These are phyloP conservation scores for Exophiala xenobiotica DNA, from an alignment of 2,329 filamentous ascomycete species.

Conservation along the genomic window DNA sequence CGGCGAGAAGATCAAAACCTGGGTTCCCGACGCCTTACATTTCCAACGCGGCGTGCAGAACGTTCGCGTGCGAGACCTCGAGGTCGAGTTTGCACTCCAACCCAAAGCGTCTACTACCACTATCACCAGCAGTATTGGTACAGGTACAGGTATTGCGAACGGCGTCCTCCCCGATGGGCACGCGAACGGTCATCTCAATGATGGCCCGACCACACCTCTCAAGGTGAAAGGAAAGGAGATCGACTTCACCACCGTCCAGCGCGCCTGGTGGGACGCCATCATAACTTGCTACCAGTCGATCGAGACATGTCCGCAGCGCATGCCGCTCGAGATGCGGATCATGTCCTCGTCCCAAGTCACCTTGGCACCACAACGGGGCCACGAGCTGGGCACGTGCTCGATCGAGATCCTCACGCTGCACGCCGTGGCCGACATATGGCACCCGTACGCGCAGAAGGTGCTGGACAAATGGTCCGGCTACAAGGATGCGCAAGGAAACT, in stretches of 20 bases:
- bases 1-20: constrained; percentile 39
- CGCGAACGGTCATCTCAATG: not conserved
- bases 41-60: constrained; percentile 51
- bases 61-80: constrained; percentile 47
- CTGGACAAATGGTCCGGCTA: constrained; percentile 25
- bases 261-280: constrained; percentile 54
- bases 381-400: constrained; percentile 20
- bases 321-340: constrained; percentile 28
- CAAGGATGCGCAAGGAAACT: constrained; percentile 7
- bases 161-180: not conserved
- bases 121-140: not conserved
- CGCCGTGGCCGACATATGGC: constrained; percentile 21
- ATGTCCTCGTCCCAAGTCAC: constrained; percentile 25
- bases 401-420: constrained; percentile 27
- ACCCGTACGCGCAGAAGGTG: constrained; percentile 22
- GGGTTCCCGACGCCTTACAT: constrained; percentile 48
- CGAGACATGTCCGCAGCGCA: constrained; percentile 22
- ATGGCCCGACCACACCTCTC: not conserved
- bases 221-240: constrained; percentile 5
- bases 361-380: constrained; percentile 23
- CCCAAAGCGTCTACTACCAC: constrained; percentile 19
- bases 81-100: constrained; percentile 48
- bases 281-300: constrained; percentile 19
- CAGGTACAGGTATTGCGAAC: constrained; percentile 3
- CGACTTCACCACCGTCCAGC: constrained; percentile 46